Conservation (phyloP, 768 basidiomycete species). For the Filobasidium floriforme region DNA sequence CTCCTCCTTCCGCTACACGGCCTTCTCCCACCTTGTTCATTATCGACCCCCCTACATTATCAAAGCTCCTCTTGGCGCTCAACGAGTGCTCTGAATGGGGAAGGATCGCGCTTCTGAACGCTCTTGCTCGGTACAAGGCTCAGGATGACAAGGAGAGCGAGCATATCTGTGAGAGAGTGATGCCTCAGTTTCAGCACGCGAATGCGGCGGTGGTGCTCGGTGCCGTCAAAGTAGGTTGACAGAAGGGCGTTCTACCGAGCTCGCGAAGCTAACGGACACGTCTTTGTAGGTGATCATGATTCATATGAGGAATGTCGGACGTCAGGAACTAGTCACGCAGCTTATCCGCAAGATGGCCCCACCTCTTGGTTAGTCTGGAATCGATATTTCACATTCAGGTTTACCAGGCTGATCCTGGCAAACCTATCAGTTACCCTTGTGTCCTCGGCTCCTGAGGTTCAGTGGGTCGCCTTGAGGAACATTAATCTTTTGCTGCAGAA, state of each 20-base stretch:
- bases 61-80: constrained; percentile 84
- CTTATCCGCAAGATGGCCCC: constrained; percentile 96
- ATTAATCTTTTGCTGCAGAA: constrained; percentile 95
- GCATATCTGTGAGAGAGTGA: constrained; percentile 95
- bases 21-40: constrained; percentile 58
- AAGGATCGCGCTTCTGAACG: constrained; percentile 81
- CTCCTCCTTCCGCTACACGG: constrained; percentile 30
- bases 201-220: constrained; percentile 95
- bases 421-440: constrained; percentile 66
- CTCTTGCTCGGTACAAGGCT: constrained; percentile 72
- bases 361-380: constrained; percentile 52
- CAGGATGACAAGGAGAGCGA: constrained; percentile 90
- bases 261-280: background rate
- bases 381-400: no score
- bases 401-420: background rate
- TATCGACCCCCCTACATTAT: constrained; percentile 74
- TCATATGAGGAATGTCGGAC: constrained; percentile 72
- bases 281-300: constrained; percentile 81
- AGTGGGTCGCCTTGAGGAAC: constrained; percentile 95
- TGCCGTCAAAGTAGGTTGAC: constrained; percentile 68
- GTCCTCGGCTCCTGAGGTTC: constrained; percentile 92
- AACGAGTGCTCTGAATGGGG: constrained; percentile 99
- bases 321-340: constrained; percentile 76
- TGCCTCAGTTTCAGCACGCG: constrained; percentile 95
- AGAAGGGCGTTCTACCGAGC: background rate